Conservation (phyloP, 2,329 filamentous ascomycete species). For the Fusarium sp. region DNA sequence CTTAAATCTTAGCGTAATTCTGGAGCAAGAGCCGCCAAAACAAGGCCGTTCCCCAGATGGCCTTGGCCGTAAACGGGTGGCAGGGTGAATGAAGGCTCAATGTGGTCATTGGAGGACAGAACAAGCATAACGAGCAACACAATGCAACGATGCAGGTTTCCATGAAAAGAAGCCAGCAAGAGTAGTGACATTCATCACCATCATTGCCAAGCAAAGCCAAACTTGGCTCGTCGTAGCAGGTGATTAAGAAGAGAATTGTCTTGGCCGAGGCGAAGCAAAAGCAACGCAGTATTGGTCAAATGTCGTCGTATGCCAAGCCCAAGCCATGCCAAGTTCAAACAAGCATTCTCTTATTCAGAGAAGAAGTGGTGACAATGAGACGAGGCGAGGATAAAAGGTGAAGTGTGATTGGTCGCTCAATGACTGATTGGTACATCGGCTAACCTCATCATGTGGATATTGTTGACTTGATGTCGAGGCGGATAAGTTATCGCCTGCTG, state of each 20-base stretch:
- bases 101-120: neutral
- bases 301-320: slow-evolving; percentile 29
- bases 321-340: slow-evolving; percentile 36
- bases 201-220: slow-evolving; percentile 14
- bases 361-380: neutral
- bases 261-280: slow-evolving; percentile 33
- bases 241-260: slow-evolving; percentile 14
- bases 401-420: slow-evolving; percentile 16
- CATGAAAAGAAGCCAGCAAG: slow-evolving; percentile 2
- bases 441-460: slow-evolving; percentile 23
- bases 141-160: slow-evolving; percentile 4
- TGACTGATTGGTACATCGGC: slow-evolving; percentile 16
- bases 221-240: slow-evolving; percentile 25
- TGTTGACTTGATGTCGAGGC: neutral
- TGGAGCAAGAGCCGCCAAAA: slow-evolving; percentile 23
- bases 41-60: neutral
- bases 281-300: neutral
- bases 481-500: slow-evolving; percentile 20
- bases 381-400: neutral
- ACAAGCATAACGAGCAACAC: slow-evolving; percentile 4
- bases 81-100: neutral
- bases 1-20: slow-evolving; percentile 33
- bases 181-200: slow-evolving; percentile 14
- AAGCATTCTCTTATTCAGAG: slow-evolving; percentile 19
- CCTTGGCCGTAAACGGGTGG: neutral